phyloP scores from a whole-genome alignment of 108 stramenopile genomes.

The Fragilaria crotonensis region DNA sequence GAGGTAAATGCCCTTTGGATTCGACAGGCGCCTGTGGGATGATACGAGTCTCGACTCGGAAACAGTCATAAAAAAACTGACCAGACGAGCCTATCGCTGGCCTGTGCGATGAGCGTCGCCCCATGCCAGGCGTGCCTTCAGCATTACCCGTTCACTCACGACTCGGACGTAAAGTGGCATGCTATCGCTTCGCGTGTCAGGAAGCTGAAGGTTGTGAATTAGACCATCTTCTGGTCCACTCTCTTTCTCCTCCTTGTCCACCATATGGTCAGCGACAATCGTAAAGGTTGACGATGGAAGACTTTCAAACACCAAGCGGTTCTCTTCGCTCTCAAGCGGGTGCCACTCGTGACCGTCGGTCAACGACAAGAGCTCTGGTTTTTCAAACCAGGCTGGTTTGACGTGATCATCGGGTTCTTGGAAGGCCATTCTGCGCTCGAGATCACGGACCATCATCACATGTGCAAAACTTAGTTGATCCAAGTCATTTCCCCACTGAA shows the following conservation, averaged over 20 bases:
- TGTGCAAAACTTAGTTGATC: slow-evolving; percentile 76
- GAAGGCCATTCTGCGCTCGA: slow-evolving; percentile 46
- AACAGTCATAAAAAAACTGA: too few relatives aligned
- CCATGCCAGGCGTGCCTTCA: slow-evolving; percentile 24
- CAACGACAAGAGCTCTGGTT: slow-evolving; percentile 22
- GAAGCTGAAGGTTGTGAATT: slow-evolving; percentile 8
- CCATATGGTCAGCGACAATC: slow-evolving; percentile 17
- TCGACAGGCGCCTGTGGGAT: too few relatives aligned
- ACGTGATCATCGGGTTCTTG: slow-evolving; percentile 36
- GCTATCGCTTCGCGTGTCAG: neutral
- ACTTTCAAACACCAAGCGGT: slow-evolving; percentile 8
- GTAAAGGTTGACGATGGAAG: too few relatives aligned
- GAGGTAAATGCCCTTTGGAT: too few relatives aligned
- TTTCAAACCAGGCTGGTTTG: slow-evolving; percentile 17
- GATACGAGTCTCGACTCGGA: too few relatives aligned
- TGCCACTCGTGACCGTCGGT: slow-evolving; percentile 76
- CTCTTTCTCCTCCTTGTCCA: slow-evolving; percentile 21
- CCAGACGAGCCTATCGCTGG: too few relatives aligned
- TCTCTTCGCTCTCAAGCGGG: slow-evolving; percentile 32
- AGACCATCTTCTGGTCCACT: slow-evolving; percentile 6
- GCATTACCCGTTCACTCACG: slow-evolving; percentile 32
- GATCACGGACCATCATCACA: slow-evolving; percentile 59
- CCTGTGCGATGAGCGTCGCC: too few relatives aligned
- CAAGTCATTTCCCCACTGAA: slow-evolving; percentile 50
- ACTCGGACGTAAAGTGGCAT: slow-evolving; percentile 27